Evolutionary conservation across 192 early-diverging fungal genomes (phyloP).

Genomic region (Coemansia sp.): DNA sequence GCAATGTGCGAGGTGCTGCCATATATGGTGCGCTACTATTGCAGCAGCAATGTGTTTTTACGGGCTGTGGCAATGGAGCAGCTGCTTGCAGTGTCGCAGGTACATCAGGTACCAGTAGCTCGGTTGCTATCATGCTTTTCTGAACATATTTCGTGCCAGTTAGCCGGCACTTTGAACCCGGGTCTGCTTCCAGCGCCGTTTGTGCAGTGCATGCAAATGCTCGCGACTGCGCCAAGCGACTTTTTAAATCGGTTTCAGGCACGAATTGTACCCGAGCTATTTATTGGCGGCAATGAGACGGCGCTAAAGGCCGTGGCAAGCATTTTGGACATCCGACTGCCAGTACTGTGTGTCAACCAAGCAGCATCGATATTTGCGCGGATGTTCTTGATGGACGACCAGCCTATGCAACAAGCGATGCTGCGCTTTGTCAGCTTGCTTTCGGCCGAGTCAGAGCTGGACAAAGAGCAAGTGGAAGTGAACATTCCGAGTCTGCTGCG

Average conservation of each 20-base stretch:
- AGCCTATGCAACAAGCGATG: slow-evolving; percentile 53
- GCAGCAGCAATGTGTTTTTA: slow-evolving; percentile 42
- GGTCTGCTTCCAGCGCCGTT: slow-evolving; percentile 25
- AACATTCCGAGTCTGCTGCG: slow-evolving; percentile 51
- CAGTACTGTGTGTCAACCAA: slow-evolving; percentile 53
- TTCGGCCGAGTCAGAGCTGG: slow-evolving; percentile 34
- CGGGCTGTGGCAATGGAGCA: slow-evolving; percentile 55
- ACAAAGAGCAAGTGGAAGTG: slow-evolving; percentile 37
- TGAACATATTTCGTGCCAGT: slow-evolving; percentile 24
- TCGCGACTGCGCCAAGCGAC: slow-evolving; percentile 23
- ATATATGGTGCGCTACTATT: slow-evolving; percentile 40
- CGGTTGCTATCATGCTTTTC: slow-evolving; percentile 29
- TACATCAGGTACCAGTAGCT: slow-evolving; percentile 27
- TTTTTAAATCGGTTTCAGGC: slow-evolving; percentile 36
- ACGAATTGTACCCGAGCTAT: slow-evolving; percentile 32
- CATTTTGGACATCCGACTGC: slow-evolving; percentile 33
- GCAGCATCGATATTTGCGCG: slow-evolving; percentile 45
- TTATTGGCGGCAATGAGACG: slow-evolving; percentile 25
- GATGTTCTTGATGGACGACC: slow-evolving; percentile 55
- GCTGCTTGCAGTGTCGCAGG: slow-evolving; percentile 30
- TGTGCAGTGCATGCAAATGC: slow-evolving; percentile 40
- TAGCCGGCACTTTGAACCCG: slow-evolving; percentile 21
- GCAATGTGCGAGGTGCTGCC: slow-evolving; percentile 26
- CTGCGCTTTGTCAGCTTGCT: slow-evolving; percentile 43
- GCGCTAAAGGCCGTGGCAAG: slow-evolving; percentile 36